Evolutionary conservation across 805 yeast genomes (phyloP).

Genomic region (Cephaloascus fragrans): DNA sequence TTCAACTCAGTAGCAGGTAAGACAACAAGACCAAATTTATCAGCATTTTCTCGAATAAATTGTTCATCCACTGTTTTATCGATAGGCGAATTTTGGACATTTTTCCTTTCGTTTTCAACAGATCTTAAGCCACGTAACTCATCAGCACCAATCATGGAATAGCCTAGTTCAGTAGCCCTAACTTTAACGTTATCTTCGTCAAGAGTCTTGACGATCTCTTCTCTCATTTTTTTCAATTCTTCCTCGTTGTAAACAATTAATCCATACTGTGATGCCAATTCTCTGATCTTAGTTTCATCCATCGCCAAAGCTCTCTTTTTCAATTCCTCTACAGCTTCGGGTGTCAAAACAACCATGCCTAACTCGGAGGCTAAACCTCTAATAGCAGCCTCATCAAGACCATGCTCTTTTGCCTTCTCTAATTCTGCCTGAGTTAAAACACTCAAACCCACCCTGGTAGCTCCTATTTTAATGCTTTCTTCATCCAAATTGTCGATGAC

Average conservation of each 20-base stretch:
- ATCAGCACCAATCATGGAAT: background rate
- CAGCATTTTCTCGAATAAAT: conserved; percentile 8
- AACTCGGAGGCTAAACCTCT: conserved; percentile 5
- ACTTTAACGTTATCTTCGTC: conserved; percentile 6
- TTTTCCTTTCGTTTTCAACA: conserved; percentile 5
- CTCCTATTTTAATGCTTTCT: background rate
- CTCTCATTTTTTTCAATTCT: conserved; percentile 5
- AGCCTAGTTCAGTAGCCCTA: conserved; percentile 2
- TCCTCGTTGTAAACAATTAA: conserved; percentile 8
- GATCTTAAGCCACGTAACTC: background rate
- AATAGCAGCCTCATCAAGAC: conserved; percentile 1
- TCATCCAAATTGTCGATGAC: background rate
- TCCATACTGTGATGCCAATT: conserved; percentile 9
- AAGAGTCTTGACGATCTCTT: conserved; percentile 1
- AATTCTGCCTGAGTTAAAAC: background rate
- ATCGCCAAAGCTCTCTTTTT: conserved; percentile 1
- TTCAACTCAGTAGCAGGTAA: conserved; percentile 7
- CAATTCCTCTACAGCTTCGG: background rate
- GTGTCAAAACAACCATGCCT: conserved; percentile 1
- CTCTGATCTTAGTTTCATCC: conserved; percentile 9
- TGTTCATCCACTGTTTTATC: conserved; percentile 4
- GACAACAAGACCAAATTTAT: conserved; percentile 7
- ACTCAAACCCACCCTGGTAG: background rate
- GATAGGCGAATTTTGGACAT: conserved; percentile 3
- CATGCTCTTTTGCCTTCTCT: background rate